Base-by-base conservation (phyloP, 2,329 filamentous ascomycete genomes). In the Moelleriella libera region DNA sequence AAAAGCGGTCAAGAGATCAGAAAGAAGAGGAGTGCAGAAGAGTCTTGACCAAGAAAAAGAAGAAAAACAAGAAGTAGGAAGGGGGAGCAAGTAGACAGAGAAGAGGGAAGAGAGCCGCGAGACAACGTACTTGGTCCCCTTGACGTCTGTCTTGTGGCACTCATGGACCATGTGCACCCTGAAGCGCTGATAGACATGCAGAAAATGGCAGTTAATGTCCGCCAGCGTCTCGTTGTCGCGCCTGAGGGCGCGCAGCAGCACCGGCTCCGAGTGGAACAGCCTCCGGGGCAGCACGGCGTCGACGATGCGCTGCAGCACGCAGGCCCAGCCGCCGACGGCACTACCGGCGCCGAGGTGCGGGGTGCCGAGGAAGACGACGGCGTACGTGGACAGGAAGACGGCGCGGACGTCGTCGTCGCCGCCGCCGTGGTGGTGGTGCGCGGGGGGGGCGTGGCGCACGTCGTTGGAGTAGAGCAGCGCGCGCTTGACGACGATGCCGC, bases 141-240 rank as follows among this genome's bases (percentile, higher is more conserved):
- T 82, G 37, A 88, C 56, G 52, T 86, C 78, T 0, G 82, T 85
- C 51, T 81, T 82, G 54, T 82, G 77, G 43, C 80, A 82, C 58
- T 89, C 85, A 48, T 88, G 83, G 39, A 80, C 85, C 74, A 88
- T 86, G 56, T 84, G 83, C 45, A 88, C 79, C 53, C 78, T 75
- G 57, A 85, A 88, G 1, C 79, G 72, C 48, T 78, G 74, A 52
- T 85, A 80, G 30, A 88, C 78, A 46, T 87, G 80, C 14, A 82
- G 69, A 54, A 89, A 89, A 49, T 82, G 74, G 46, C 70, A 76
- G 60, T 85, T 88, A 61, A 89, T 87, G 50, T 82, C 81, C 55
- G 83, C 77, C 5, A 89, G 64, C 0, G 77, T 84, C 63, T 88
- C 84, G 49, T 82, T 88, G 57, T 88, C 80, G 45, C 72, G 77